A percentile compares a stretch with the other conserved stretches of the same genome.
phyloP scores from a whole-genome alignment of 2,329 filamentous ascomycete species.

The Leptosphaerulina australis region DNA sequence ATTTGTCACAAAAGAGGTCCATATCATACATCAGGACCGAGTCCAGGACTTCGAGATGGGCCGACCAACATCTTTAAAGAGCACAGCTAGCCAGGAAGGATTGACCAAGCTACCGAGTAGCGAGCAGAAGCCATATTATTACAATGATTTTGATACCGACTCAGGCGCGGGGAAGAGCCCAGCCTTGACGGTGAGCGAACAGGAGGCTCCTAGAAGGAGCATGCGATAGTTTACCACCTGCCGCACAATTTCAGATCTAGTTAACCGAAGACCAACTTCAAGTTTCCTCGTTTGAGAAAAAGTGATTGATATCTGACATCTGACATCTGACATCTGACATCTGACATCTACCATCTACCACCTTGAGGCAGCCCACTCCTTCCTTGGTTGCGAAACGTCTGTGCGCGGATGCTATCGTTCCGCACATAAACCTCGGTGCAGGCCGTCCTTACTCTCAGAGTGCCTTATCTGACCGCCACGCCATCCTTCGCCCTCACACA shows the following conservation, averaged over 20 bases:
- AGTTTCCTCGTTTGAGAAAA: too few species aligned
- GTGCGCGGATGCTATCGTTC: constrained; percentile 22
- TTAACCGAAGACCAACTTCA: too few species aligned
- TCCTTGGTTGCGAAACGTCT: constrained; percentile 6
- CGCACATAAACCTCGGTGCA: constrained; percentile 13
- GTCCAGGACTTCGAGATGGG: constrained; percentile 29
- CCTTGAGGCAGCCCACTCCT: constrained; percentile 1
- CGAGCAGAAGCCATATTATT: constrained; percentile 16
- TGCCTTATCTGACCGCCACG: constrained; percentile 13
- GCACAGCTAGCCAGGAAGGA: constrained; percentile 28
- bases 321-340: too few species aligned
- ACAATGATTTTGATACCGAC: constrained; percentile 21
- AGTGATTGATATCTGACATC: too few species aligned
- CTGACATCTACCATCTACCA: constrained; percentile 9
- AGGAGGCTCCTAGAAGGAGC: background rate
- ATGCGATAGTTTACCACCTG: background rate
- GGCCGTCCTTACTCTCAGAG: constrained; percentile 1
- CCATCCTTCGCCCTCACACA: constrained; percentile 4
- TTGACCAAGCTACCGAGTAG: constrained; percentile 23
- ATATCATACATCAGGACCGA: constrained; percentile 34
- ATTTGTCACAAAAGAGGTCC: constrained; percentile 45
- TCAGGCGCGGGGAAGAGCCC: constrained; percentile 4
- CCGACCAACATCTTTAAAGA: constrained; percentile 27
- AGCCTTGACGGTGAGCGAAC: constrained; percentile 4
- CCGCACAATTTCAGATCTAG: background rate